Base-by-base conservation (phyloP, 1,284 basidiomycete species). In the Trichosporon asahii region DNA sequence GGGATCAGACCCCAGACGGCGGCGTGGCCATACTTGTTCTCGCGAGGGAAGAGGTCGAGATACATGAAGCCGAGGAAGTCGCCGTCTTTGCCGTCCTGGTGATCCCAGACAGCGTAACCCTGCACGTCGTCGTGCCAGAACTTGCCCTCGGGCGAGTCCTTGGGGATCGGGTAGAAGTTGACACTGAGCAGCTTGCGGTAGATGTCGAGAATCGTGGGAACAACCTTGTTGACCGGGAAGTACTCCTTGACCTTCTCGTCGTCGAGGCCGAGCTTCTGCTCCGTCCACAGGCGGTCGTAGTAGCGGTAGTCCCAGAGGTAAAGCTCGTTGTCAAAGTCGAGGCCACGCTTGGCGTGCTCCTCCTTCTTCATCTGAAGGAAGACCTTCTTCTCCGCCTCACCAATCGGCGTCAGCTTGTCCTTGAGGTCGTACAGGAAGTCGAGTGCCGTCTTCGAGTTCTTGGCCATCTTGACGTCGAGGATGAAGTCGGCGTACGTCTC, bases 31-130 rank as follows among this genome's bases (percentile, higher is more conserved):
- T 92, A 94, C 80, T 94, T 94, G 61, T 88, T 87, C 68, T 86
- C 90, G 90, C 93, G 89, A 67, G 93, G 93, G 86, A 91, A 94
- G 46, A 95, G 87, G 77, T 95, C 93, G 29, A 94, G 88, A 78
- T 93, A 92, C 78, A 91, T 71, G 90, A 80, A 91, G 89, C 18
- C 93, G 91, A 72, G 67, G 40, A 93, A 80, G 75, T 93, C 93
- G 40, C 86, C 89, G 2, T 87, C 86, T 74, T 86, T 88, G 40
- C 72, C 72, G 61, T 73, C 66, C 68, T 69, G 44, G 69, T 70
- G 67, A 68, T 73, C 75, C 90, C 72, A 73, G 2, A 74, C 70
- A 14, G 72, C 70, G 66, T 74, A 74, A 14, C 72, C 73, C 66
- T 67, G 63, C n/a, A 66, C 70, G 33, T 72, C 70, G 49, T 69